Evolutionary conservation across 148 eudicot species (phyloP).

Genomic region (Mesembryanthemum crystallinum): DNA sequence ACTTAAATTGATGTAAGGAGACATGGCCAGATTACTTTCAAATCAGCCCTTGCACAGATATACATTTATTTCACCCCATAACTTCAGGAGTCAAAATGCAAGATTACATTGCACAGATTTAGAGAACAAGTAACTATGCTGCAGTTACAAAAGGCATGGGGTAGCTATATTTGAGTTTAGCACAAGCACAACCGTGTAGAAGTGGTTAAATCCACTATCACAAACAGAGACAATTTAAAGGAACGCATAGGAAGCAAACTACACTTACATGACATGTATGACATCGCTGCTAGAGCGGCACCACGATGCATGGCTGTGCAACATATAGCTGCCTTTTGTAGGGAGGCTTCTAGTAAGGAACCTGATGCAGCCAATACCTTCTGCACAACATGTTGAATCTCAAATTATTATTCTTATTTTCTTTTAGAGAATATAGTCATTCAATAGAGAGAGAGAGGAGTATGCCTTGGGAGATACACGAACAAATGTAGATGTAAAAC

Average conservation of each 20-base stretch:
- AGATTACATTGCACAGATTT: not conserved
- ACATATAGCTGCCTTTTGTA: slow-evolving; percentile 94
- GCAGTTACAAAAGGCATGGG: not conserved
- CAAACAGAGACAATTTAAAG: too few relatives aligned
- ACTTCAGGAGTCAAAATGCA: not conserved
- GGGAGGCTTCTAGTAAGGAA: slow-evolving; percentile 69
- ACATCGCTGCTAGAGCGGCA: slow-evolving; percentile 97
- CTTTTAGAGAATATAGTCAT: not conserved
- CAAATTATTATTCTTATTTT: not conserved
- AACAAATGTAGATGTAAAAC: slow-evolving; percentile 73
- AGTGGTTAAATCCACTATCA: not conserved
- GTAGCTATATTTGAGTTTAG: too few relatives aligned
- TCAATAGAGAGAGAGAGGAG: slow-evolving; percentile 15
- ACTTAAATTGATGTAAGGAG: not conserved
- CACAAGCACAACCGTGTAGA: not conserved
- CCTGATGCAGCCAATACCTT: slow-evolving; percentile 75
- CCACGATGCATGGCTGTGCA: slow-evolving; percentile 99
- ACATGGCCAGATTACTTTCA: not conserved
- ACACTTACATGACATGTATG: slow-evolving; percentile 82
- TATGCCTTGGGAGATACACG: slow-evolving; percentile 72
- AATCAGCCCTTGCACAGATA: too few relatives aligned
- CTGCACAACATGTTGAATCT: slow-evolving; percentile 39
- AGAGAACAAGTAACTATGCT: not conserved
- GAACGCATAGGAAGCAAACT: slow-evolving; percentile 7
- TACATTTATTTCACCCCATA: too few relatives aligned